These are phyloP conservation scores for Diutina siamensis DNA, from an alignment of 1,139 yeast genomes.

Conservation along the genomic window DNA sequence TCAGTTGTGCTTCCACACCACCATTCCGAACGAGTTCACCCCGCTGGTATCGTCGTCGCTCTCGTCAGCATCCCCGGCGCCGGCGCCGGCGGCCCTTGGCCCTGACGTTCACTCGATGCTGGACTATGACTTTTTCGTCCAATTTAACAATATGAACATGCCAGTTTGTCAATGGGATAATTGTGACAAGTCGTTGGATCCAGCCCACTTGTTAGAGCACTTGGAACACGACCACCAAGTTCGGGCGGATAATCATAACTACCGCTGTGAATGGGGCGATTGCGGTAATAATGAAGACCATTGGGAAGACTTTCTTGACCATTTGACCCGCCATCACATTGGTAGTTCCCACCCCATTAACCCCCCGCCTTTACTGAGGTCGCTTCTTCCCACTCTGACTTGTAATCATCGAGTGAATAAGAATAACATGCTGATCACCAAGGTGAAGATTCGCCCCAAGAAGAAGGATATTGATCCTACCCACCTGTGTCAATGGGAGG, in stretches of 20 bases:
- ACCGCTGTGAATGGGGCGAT: constrained; percentile 62
- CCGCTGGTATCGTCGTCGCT: constrained; percentile 7
- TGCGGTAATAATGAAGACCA: constrained; percentile 49
- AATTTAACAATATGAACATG: constrained; percentile 18
- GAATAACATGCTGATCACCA: constrained; percentile 10
- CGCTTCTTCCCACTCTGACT: not conserved
- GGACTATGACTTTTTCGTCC: constrained; percentile 33
- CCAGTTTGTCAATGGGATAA: constrained; percentile 3
- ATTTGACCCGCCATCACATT: constrained; percentile 45
- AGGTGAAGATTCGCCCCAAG: constrained; percentile 6
- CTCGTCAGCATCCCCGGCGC: constrained; percentile 1
- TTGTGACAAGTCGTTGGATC: not conserved
- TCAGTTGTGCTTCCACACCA: constrained; percentile 37
- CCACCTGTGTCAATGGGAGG: constrained; percentile 37
- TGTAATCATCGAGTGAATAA: not conserved
- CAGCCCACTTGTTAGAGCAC: not conserved
- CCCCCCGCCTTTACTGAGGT: not conserved
- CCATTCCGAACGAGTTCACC: constrained; percentile 19
- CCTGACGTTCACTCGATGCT: not conserved
- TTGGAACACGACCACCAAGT: constrained; percentile 1
- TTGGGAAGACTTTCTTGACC: constrained; percentile 43
- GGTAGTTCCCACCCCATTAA: constrained; percentile 10
- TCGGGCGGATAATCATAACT: constrained; percentile 9
- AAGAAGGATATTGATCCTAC: constrained; percentile 13
- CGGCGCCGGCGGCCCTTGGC: constrained; percentile 7